Evolutionary conservation across 192 early-diverging fungal genomes (phyloP).

Genomic region (Coemansia sp.): DNA sequence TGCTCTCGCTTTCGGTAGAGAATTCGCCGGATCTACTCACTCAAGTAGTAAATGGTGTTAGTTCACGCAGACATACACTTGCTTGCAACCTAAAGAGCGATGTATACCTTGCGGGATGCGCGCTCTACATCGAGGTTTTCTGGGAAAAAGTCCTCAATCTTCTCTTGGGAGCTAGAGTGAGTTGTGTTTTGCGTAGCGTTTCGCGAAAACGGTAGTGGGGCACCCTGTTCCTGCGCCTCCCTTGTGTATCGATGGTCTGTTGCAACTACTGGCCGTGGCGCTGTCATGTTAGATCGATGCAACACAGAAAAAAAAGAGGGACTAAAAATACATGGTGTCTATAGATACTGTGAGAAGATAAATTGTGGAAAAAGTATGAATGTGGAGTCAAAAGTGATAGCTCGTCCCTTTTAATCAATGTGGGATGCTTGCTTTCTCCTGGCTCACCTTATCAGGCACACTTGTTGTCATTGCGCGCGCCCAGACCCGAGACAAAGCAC

Average conservation of each 20-base stretch:
- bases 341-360: background rate
- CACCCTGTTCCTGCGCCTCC: slow-evolving; percentile 1
- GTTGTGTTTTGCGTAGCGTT: slow-evolving; percentile 1
- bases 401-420: background rate
- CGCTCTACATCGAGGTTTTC: slow-evolving; percentile 31
- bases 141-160: slow-evolving; percentile 35
- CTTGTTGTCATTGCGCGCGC: background rate
- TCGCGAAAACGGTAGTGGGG: background rate
- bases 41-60: background rate
- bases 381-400: slow-evolving; percentile 1
- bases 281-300: background rate
- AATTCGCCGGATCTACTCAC: slow-evolving; percentile 40
- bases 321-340: background rate
- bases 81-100: background rate
- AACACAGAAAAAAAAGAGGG: background rate
- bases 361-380: background rate
- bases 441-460: background rate
- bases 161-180: slow-evolving; percentile 6
- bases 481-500: background rate
- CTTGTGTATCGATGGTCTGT: background rate
- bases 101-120: slow-evolving; percentile 29
- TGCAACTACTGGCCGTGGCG: background rate
- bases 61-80: background rate
- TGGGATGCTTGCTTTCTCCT: background rate
- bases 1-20: slow-evolving; percentile 36